A percentile compares a stretch with the other conserved stretches of the same genome.
These are phyloP conservation scores for Glarea lozoyensis DNA, from an alignment of 495 filamentous ascomycete genomes.

Conservation along the genomic window DNA sequence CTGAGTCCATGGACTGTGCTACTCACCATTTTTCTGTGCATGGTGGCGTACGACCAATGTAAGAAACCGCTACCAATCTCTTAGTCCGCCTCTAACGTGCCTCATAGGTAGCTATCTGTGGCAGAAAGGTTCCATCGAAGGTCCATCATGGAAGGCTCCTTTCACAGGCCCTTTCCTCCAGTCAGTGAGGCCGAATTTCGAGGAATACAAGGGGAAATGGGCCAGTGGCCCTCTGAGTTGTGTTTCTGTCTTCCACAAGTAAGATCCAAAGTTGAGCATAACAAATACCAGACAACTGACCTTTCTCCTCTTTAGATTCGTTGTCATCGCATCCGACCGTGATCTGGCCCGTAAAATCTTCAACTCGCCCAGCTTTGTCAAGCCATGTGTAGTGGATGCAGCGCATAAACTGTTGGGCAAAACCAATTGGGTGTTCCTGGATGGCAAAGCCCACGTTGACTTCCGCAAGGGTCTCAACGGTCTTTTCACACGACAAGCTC, in stretches of 20 bases:
- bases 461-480: slow-evolving; percentile 95
- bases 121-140: slow-evolving; percentile 78
- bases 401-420: slow-evolving; percentile 90
- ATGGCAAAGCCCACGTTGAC: slow-evolving; percentile 90
- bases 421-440: slow-evolving; percentile 95
- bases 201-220: slow-evolving; percentile 89
- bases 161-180: slow-evolving; percentile 95
- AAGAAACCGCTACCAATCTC: slow-evolving; percentile 24
- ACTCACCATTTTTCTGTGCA: slow-evolving; percentile 55
- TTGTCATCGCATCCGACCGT: slow-evolving; percentile 91
- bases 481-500: slow-evolving; percentile 85
- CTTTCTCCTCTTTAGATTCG: slow-evolving; percentile 55
- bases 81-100: slow-evolving; percentile 3
- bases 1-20: slow-evolving; percentile 42
- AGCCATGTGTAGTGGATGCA: slow-evolving; percentile 93
- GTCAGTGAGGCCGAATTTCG: slow-evolving; percentile 86
- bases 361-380: slow-evolving; percentile 87
- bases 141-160: slow-evolving; percentile 76
- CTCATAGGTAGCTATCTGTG: slow-evolving; percentile 69
- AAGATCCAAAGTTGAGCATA: slow-evolving; percentile 25
- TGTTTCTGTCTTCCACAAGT: slow-evolving; percentile 99
- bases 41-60: slow-evolving; percentile 84
- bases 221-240: slow-evolving; percentile 83
- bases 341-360: slow-evolving; percentile 96
- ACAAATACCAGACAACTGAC: background rate